Evolutionary conservation across 805 yeast species (phyloP).

Genomic region (Naumovozyma dairenensis): DNA sequence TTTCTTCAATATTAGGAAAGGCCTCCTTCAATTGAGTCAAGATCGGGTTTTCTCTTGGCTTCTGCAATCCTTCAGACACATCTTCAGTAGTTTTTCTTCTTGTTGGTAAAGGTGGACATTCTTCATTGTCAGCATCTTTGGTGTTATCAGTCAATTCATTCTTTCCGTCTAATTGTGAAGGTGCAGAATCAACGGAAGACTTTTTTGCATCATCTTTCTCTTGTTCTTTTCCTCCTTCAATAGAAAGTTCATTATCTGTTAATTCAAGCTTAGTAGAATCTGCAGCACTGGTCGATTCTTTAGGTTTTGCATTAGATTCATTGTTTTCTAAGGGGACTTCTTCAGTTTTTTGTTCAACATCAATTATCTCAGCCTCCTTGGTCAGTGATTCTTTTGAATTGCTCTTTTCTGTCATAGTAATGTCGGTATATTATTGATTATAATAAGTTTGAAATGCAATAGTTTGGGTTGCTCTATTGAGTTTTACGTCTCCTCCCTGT

Average conservation of each 20-base stretch:
- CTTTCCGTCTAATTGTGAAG: no score
- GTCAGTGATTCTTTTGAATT: no score
- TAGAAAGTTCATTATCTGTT: conserved; percentile 3
- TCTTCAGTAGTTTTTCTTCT: conserved; percentile 5
- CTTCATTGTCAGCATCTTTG: conserved; percentile 7
- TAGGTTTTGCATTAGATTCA: conserved; percentile 1
- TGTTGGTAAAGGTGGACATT: conserved; percentile 16
- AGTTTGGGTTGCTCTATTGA: no score
- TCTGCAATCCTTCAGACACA: conserved; percentile 1
- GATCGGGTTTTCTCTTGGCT: conserved; percentile 21
- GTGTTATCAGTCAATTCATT: conserved; percentile 7
- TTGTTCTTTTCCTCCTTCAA: conserved; percentile 1
- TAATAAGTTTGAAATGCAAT: no score
- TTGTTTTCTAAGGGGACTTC: no score
- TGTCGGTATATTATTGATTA: no score
- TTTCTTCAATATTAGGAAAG: conserved; percentile 68
- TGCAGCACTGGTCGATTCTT: no score
- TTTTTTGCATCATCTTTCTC: conserved; percentile 1
- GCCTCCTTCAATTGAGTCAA: conserved; percentile 64
- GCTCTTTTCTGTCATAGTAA: no score
- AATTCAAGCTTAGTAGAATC: conserved; percentile 2
- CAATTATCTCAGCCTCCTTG: no score
- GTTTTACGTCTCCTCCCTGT: no score
- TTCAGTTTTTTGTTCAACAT: no score
- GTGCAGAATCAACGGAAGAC: no score